A percentile compares a stretch with the other conserved stretches of the same genome.
Conservation (phyloP, 2,329 filamentous ascomycete species). For the Microdochium nivale region DNA sequence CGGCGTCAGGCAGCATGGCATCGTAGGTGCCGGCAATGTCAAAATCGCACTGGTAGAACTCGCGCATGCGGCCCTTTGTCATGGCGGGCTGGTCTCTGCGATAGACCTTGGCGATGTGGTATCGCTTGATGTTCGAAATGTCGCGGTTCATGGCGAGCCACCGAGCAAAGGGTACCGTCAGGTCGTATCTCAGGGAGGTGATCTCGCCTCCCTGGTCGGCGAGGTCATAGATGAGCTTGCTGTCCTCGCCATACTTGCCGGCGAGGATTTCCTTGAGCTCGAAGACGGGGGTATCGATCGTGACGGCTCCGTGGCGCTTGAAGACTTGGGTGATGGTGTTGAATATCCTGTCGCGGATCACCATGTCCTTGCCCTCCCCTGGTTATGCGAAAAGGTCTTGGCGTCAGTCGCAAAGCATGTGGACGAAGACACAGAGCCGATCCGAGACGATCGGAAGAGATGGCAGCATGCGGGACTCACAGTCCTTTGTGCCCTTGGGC, state of each 20-base stretch:
- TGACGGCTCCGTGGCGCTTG: slow-evolving; percentile 60
- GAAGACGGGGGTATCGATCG: slow-evolving; percentile 65
- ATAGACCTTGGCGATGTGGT: slow-evolving; percentile 75
- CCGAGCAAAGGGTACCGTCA: slow-evolving; percentile 70
- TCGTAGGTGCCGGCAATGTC: slow-evolving; percentile 68
- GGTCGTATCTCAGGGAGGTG: slow-evolving; percentile 72
- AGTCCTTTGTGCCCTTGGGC: slow-evolving; percentile 87
- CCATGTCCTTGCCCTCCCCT: slow-evolving; percentile 68
- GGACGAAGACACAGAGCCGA: background rate
- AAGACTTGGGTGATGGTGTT: slow-evolving; percentile 29
- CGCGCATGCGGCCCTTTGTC: slow-evolving; percentile 68
- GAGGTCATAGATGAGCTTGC: slow-evolving; percentile 68
- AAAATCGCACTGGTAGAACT: slow-evolving; percentile 77
- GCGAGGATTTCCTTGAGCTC: slow-evolving; percentile 68
- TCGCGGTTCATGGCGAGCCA: slow-evolving; percentile 69
- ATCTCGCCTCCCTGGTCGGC: slow-evolving; percentile 78
- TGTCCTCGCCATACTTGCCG: slow-evolving; percentile 39
- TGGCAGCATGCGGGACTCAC: slow-evolving; percentile 24
- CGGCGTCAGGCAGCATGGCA: slow-evolving; percentile 67
- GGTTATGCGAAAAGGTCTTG: slow-evolving; percentile 10
- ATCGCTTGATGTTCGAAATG: slow-evolving; percentile 64
- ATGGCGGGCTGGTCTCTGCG: slow-evolving; percentile 70
- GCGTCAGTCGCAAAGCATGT: background rate
- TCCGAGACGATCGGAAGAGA: background rate
- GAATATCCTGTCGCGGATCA: slow-evolving; percentile 75